Evolutionary conservation across 345 rosid species (phyloP).

Genomic region (Iberis pinnata): DNA sequence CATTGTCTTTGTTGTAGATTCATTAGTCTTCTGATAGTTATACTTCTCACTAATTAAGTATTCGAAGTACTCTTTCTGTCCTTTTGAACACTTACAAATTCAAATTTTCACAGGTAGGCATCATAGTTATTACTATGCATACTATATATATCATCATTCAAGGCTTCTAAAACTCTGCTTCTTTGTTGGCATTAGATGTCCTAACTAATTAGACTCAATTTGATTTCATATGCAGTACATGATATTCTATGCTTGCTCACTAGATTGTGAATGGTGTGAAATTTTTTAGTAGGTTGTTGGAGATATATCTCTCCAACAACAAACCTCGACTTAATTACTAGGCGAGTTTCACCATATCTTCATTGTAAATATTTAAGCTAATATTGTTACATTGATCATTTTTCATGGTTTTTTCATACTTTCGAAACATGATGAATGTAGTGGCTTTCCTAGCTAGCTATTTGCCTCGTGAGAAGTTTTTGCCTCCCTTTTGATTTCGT

Average conservation of each 20-base stretch:
- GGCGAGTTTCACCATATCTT: constrained; percentile 31
- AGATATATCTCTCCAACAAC: constrained; percentile 36
- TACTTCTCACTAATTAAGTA: constrained; percentile 37
- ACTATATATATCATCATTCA: neutral
- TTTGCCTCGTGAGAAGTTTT: constrained; percentile 65
- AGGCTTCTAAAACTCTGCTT: neutral
- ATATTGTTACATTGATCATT: constrained; percentile 5
- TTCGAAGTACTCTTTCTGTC: constrained; percentile 59
- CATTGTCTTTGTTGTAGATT: neutral
- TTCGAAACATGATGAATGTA: constrained; percentile 61
- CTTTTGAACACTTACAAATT: constrained; percentile 62
- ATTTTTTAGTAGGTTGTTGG: constrained; percentile 48
- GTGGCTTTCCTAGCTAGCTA: constrained; percentile 79
- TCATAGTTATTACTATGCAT: neutral
- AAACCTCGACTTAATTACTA: constrained; percentile 38
- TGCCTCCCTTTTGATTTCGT: no score
- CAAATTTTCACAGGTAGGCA: constrained; percentile 65
- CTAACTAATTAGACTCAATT: constrained; percentile 1
- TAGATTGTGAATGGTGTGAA: constrained; percentile 67
- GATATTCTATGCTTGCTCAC: constrained; percentile 66
- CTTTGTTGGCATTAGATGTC: neutral
- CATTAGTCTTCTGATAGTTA: neutral
- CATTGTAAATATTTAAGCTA: neutral
- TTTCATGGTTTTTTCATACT: neutral
- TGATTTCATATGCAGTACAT: constrained; percentile 51